Evolutionary conservation across 139 green algal species (phyloP), one percentile per base, ranked within the genome.

Genomic region (Chlorella sp.): DNA sequence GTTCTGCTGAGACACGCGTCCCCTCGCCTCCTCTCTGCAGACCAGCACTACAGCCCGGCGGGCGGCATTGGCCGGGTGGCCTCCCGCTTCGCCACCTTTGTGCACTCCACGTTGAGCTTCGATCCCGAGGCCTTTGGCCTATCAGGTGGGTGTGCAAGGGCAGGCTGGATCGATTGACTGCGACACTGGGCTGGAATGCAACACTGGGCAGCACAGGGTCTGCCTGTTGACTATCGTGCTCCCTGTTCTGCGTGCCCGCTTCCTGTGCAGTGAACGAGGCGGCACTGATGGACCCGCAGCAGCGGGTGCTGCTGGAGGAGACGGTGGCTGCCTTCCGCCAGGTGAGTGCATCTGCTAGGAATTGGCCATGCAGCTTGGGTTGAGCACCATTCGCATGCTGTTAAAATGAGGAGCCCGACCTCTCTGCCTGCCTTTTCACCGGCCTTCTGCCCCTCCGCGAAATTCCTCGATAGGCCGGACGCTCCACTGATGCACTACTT

Each of bases 221-320:
- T 40, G 24, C n/a, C 67, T 26, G 67, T 34, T 7, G 43, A 3
- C 67, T 46, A 20, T 41, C 32, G 9, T 76, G 38, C 60, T 24
- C 58, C 58, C 58, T 65, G 28, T 38, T 38, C 26, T 73, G 2
- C 65, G 7, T 73, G 65, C n/a, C 4, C 34, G 19, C 40, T 11
- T 8, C 0, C 41, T 30, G 2, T 62, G 77, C 85, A 32, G 46
- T 44, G 7, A 80, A 70, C 22, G 95, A 98, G 87, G 90, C 92
- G 3, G 74, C 82, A 0, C 54, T 94, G 36, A 96, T 98, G 93
- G 94, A 97, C 84, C 94, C 94, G 0, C 94, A 97, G 85, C 89
- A 94, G 84, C 90, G 94, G 26, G 56, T 97, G 72, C 90, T 96
- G 69, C 83, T 96, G 64, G 90, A 96, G 75, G 86, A 96, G 40